These are phyloP conservation scores for Colletotrichum costaricense DNA, from an alignment of 2,329 filamentous ascomycete species.

Conservation along the genomic window DNA sequence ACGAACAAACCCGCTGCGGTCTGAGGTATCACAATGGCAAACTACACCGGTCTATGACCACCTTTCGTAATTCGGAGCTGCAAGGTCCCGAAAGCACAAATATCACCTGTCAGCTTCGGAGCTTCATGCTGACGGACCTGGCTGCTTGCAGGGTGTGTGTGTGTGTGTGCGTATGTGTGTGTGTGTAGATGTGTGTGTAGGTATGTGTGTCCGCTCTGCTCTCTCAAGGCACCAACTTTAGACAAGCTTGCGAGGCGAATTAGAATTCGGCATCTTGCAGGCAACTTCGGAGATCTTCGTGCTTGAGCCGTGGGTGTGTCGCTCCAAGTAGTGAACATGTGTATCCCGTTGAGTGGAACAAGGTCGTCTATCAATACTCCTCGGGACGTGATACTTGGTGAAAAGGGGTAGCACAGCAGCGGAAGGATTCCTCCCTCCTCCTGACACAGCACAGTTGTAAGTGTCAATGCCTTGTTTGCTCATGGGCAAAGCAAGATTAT, in stretches of 20 bases:
- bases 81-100: constrained; percentile 29
- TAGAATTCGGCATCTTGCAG: constrained; percentile 25
- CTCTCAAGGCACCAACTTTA: not conserved
- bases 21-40: not conserved
- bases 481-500: not conserved
- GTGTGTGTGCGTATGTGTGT: no score
- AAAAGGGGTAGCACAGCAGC: not conserved
- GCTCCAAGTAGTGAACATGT: constrained; percentile 19
- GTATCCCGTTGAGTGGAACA: constrained; percentile 15
- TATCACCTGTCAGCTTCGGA: constrained; percentile 14
- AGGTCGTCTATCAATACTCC: not conserved
- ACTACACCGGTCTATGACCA: not conserved
- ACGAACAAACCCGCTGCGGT: not conserved
- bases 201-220: no score
- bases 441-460: not conserved
- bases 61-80: constrained; percentile 23
- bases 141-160: constrained; percentile 9
- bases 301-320: constrained; percentile 13
- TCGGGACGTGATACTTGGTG: constrained; percentile 9
- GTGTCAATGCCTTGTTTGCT: not conserved
- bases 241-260: constrained; percentile 11
- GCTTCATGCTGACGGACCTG: constrained; percentile 4
- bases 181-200: no score
- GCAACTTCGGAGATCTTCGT: constrained; percentile 18
- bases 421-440: constrained; percentile 1